Conservation (phyloP, 2,329 filamentous ascomycete species). For the Aureobasidium leucospermi region DNA sequence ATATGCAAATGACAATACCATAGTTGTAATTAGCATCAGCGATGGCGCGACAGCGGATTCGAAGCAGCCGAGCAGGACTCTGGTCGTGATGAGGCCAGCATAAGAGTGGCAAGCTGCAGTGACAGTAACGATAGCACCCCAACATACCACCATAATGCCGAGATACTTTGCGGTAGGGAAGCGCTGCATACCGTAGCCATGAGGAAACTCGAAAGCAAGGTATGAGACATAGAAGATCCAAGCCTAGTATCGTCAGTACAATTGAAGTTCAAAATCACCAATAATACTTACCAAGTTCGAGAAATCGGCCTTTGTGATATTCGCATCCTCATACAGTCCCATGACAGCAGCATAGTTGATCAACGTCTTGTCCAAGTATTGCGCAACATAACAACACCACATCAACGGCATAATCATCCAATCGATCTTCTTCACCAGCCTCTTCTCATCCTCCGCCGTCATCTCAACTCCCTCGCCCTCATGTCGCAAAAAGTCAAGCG, state of each 20-base stretch:
- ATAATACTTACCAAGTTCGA: constrained; percentile 20
- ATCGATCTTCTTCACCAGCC: constrained; percentile 31
- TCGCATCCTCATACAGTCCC: constrained; percentile 32
- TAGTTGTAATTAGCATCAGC: constrained; percentile 48
- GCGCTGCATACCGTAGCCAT: constrained; percentile 45
- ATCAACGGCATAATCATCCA: constrained; percentile 36
- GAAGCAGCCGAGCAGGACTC: constrained; percentile 47
- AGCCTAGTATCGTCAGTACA: not conserved
- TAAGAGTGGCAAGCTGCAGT: constrained; percentile 47
- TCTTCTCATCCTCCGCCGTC: constrained; percentile 21
- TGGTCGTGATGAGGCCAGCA: constrained; percentile 41
- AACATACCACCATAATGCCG: constrained; percentile 35
- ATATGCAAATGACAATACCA: constrained; percentile 37
- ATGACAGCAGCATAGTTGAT: constrained; percentile 37
- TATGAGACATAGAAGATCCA: constrained; percentile 31
- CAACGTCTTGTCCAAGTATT: constrained; percentile 36
- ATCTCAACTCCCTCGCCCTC: constrained; percentile 21
- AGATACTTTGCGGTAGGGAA: constrained; percentile 49
- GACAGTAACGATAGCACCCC: constrained; percentile 42
- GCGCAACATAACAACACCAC: constrained; percentile 32
- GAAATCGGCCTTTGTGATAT: constrained; percentile 30
- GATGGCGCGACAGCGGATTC: constrained; percentile 49
- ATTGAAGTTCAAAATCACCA: constrained; percentile 16
- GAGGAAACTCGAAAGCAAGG: constrained; percentile 33
- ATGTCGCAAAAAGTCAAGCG: constrained; percentile 25